phyloP scores from a whole-genome alignment of 169 alveolate species.

The Eimeria tenella region DNA sequence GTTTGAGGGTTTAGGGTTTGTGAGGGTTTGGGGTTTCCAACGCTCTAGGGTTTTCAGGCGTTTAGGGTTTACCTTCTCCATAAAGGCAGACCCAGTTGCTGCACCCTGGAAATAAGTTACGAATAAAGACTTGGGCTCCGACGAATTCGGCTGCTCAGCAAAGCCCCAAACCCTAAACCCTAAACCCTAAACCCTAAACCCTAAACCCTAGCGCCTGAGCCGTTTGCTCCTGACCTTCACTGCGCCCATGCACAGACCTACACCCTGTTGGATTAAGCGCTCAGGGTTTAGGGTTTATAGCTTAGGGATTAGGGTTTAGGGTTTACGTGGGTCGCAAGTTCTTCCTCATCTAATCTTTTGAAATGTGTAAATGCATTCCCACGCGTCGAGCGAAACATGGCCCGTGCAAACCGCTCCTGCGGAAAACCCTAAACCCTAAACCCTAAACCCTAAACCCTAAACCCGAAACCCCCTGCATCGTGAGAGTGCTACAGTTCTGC shows the following conservation, averaged over 20 bases:
- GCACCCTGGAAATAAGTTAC: conserved; percentile 74
- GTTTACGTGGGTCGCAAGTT: conserved; percentile 21
- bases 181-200: conserved; percentile 27
- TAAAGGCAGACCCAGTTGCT: conserved; percentile 59
- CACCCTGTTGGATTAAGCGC: conserved; percentile 4
- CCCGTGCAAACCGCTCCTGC: conserved; percentile 91
- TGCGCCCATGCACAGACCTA: neutral
- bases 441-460: conserved; percentile 31
- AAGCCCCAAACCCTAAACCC: conserved; percentile 38
- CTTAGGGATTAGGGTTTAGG: neutral
- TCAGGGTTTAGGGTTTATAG: conserved; percentile 4
- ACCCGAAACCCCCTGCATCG: conserved; percentile 13
- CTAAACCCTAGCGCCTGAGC: neutral
- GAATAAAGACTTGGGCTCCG: conserved; percentile 69
- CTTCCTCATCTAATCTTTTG: conserved; percentile 89
- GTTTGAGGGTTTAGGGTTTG: neutral
- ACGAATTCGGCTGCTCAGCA: conserved; percentile 35
- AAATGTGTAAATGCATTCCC: conserved; percentile 97
- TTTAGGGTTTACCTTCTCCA: conserved; percentile 59
- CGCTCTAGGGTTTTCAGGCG: conserved; percentile 37
- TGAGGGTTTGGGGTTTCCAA: neutral
- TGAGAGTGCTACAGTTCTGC: neutral
- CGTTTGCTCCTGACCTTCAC: neutral
- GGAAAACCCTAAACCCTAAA: conserved; percentile 20
- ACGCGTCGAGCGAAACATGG: conserved; percentile 97